Percentiles rank a stretch among this genome's conserved stretches.
These are phyloP conservation scores for Phaseolus coccineus DNA, from an alignment of 331 rosid genomes.

Conservation along the genomic window DNA sequence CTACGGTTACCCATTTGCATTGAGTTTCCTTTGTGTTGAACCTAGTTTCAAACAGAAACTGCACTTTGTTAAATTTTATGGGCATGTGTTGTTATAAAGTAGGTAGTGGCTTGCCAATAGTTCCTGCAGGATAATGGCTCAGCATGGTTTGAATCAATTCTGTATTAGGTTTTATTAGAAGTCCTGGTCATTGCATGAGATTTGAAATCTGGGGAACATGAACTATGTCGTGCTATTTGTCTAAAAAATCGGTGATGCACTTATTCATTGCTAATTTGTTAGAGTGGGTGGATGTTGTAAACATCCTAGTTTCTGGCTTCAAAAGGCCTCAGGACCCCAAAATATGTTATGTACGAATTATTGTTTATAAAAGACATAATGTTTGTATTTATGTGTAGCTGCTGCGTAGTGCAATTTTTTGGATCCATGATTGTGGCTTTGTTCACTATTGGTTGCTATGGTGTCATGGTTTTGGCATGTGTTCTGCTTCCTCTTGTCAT, in stretches of 20 bases:
- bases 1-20: background rate
- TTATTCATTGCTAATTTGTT: background rate
- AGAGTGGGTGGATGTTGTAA: slow-evolving; percentile 2
- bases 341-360: background rate
- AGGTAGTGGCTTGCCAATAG: background rate
- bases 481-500: background rate
- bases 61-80: background rate
- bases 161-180: background rate
- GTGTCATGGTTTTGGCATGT: no score
- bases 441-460: no score
- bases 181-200: background rate
- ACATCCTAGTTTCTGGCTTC: slow-evolving; percentile 1
- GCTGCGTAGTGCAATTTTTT: background rate
- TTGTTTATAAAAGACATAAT: background rate
- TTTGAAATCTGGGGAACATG: slow-evolving; percentile 1
- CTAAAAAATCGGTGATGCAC: background rate
- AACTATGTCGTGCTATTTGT: background rate
- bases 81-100: background rate
- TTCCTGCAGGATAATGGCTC: background rate
- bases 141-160: background rate
- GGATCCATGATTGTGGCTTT: background rate
- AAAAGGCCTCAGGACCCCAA: background rate
- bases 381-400: background rate
- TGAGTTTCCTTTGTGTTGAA: slow-evolving; percentile 13
- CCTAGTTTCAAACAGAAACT: slow-evolving; percentile 6